phyloP scores from a whole-genome alignment of 192 early-diverging fungal species.

The Entophlyctis luteolus region DNA sequence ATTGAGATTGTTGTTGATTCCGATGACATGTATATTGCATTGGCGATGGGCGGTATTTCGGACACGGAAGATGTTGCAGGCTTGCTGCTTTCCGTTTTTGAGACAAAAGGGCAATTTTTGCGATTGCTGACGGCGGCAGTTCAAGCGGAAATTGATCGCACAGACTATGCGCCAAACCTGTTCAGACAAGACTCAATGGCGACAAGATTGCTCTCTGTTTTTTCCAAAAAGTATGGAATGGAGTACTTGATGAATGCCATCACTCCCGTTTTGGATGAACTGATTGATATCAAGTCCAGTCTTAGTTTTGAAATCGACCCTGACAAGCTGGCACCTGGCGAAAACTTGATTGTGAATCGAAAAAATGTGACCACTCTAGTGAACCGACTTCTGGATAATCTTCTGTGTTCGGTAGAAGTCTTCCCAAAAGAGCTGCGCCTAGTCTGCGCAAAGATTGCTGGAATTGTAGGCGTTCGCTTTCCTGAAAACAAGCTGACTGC shows the following conservation, averaged over 20 bases:
- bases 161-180: constrained; percentile 61
- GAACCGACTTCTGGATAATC: constrained; percentile 75
- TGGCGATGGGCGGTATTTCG: constrained; percentile 81
- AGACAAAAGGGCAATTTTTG: constrained; percentile 66
- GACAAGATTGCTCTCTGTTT: constrained; percentile 79
- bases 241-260: constrained; percentile 79
- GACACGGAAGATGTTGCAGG: constrained; percentile 87
- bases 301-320: constrained; percentile 89
- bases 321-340: constrained; percentile 62
- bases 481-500: constrained; percentile 79
- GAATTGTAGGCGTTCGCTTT: constrained; percentile 74
- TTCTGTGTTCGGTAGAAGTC: constrained; percentile 65
- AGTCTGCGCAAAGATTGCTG: constrained; percentile 76
- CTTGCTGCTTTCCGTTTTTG: constrained; percentile 75
- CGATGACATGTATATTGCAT: constrained; percentile 65
- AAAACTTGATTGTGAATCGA: constrained; percentile 68
- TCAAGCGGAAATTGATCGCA: constrained; percentile 79
- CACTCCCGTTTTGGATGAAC: constrained; percentile 70
- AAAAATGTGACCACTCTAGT: constrained; percentile 75
- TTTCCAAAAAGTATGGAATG: constrained; percentile 73
- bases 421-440: constrained; percentile 73
- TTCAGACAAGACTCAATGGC: constrained; percentile 92
- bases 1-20: constrained; percentile 52
- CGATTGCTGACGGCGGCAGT: constrained; percentile 76
- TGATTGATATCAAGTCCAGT: constrained; percentile 61